Evolutionary conservation across 768 basidiomycete genomes (phyloP).

Genomic region (Strobilomyces echinocephalus): DNA sequence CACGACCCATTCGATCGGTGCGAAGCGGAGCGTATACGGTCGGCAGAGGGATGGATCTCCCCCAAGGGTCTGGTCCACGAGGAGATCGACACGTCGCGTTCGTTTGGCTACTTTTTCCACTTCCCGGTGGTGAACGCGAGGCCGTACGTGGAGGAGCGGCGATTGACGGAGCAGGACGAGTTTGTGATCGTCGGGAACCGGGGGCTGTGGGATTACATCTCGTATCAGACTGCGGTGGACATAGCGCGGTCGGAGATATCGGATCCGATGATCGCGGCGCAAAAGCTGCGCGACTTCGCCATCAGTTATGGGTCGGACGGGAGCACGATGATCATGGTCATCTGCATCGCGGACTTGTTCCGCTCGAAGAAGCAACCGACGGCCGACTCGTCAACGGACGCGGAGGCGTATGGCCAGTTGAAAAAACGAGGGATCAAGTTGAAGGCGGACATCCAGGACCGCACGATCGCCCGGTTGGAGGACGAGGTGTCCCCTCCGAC

Average conservation of each 20-base stretch:
- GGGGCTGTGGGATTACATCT: constrained; percentile 90
- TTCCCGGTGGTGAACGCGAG: constrained; percentile 87
- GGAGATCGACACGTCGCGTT: constrained; percentile 84
- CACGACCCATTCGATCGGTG: constrained; percentile 87
- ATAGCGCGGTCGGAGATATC: constrained; percentile 71
- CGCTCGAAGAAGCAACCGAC: constrained; percentile 42
- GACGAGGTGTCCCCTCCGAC: constrained; percentile 79
- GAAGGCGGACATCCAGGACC: constrained; percentile 51
- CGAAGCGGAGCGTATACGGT: constrained; percentile 84
- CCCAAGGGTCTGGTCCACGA: constrained; percentile 89
- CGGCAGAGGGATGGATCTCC: constrained; percentile 92
- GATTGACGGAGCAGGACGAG: constrained; percentile 81
- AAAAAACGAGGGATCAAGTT: constrained; percentile 34
- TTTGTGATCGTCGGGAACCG: constrained; percentile 94
- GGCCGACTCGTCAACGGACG: constrained; percentile 33
- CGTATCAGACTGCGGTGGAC: constrained; percentile 94
- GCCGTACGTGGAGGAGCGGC: constrained; percentile 68
- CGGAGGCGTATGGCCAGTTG: constrained; percentile 27
- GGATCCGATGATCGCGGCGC: constrained; percentile 87
- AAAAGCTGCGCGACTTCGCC: constrained; percentile 94
- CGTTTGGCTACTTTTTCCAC: constrained; percentile 89
- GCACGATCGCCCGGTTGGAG: constrained; percentile 57
- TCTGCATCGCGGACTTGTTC: constrained; percentile 78
- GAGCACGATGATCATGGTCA: constrained; percentile 97
- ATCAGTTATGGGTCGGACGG: constrained; percentile 94